Conservation (phyloP, 2,329 filamentous ascomycete species). For the Pyrenochaeta sp. region DNA sequence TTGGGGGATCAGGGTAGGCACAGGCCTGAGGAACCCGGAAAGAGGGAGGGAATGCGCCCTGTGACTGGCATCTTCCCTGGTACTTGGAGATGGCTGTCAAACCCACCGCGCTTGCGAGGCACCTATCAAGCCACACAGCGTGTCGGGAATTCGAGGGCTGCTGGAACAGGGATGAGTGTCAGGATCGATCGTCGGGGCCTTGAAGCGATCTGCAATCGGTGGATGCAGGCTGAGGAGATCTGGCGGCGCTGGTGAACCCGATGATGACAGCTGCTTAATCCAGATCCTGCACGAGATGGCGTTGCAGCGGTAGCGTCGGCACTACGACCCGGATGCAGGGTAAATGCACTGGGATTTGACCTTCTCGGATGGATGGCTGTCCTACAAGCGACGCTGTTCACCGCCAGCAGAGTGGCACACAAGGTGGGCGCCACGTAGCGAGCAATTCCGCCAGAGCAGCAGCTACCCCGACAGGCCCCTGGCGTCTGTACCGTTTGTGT, state of each 20-base stretch:
- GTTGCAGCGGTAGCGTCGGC: conserved; percentile 36
- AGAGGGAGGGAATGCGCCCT: conserved; percentile 30
- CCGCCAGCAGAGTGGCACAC: conserved; percentile 20
- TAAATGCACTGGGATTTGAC: conserved; percentile 17
- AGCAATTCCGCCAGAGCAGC: conserved; percentile 22
- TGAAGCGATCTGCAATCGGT: conserved; percentile 36
- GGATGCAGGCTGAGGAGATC: conserved; percentile 36
- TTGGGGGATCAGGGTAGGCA: conserved; percentile 31
- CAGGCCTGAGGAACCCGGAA: conserved; percentile 32
- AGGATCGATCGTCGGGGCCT: conserved; percentile 34
- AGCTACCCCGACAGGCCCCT: conserved; percentile 20
- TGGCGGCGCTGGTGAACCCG: conserved; percentile 30
- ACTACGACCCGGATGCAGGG: conserved; percentile 37
- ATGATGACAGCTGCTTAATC: conserved; percentile 35
- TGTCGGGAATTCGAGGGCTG: conserved; percentile 21
- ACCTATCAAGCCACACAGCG: conserved; percentile 27
- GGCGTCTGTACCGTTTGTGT: conserved; percentile 17
- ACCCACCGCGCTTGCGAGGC: conserved; percentile 25
- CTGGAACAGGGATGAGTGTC: conserved; percentile 28
- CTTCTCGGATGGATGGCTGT: conserved; percentile 16
- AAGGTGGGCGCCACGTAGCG: conserved; percentile 16
- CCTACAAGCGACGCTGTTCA: conserved; percentile 15
- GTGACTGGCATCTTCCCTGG: conserved; percentile 31
- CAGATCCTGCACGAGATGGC: conserved; percentile 41
- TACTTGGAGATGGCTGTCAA: conserved; percentile 28